Conservation (phyloP, 176 grass and related monocot species). For the Avena atlantica region DNA sequence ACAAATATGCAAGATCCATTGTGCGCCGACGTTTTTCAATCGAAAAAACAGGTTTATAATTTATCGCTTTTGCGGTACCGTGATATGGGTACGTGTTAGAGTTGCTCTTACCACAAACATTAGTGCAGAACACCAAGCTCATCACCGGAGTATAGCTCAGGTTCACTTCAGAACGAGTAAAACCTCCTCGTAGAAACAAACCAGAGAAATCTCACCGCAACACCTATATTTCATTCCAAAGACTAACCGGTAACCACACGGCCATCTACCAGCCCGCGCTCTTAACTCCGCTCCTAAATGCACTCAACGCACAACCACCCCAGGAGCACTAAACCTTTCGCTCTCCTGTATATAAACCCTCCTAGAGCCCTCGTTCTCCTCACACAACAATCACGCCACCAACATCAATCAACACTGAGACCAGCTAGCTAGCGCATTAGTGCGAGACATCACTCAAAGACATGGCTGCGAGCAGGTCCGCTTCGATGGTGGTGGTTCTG, state of each 20-base stretch:
- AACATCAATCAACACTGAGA: not conserved
- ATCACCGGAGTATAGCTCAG: not conserved
- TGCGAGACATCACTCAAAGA: not conserved
- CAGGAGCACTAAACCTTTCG: not conserved
- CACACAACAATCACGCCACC: not conserved
- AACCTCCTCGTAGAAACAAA: not conserved
- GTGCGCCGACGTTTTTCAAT: no score
- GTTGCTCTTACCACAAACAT: not conserved
- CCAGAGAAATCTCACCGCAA: not conserved
- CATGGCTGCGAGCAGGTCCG: constrained; percentile 39
- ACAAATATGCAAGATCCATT: no score
- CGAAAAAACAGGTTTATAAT: no score
- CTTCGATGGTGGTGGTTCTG: constrained; percentile 30
- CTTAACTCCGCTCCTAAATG: constrained; percentile 52
- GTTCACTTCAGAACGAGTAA: not conserved
- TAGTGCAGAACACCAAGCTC: not conserved
- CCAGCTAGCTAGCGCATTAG: not conserved
- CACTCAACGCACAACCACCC: constrained; percentile 29
- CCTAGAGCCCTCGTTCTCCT: not conserved
- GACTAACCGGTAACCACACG: not conserved
- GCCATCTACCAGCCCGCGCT: constrained; percentile 32
- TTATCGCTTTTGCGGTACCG: no score
- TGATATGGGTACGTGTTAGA: no score
- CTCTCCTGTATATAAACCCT: constrained; percentile 37
- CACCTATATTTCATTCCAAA: not conserved